Percentiles rank a stretch among this genome's conserved stretches.
phyloP scores from a whole-genome alignment of 1,139 yeast genomes.

The Meyerozyma elateridarum region DNA sequence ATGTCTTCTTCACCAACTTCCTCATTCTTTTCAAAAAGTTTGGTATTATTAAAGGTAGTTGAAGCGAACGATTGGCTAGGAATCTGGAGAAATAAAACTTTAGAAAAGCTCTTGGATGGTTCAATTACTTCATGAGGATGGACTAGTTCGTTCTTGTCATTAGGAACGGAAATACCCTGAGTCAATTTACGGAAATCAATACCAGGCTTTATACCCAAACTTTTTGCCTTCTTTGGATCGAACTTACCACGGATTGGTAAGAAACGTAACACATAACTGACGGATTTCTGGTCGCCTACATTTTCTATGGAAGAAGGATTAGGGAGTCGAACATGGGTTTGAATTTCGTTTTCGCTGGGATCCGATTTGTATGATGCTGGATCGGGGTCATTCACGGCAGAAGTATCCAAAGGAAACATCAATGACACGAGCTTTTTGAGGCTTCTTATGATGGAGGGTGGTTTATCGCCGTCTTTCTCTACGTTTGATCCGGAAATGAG shows the following conservation, averaged over 20 bases:
- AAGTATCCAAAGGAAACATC: constrained; percentile 49
- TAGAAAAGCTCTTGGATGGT: constrained; percentile 51
- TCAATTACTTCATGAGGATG: constrained; percentile 72
- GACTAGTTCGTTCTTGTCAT: constrained; percentile 56
- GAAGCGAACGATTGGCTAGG: constrained; percentile 54
- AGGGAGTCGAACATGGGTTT: constrained; percentile 39
- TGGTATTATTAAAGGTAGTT: constrained; percentile 31
- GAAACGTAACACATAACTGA: constrained; percentile 61
- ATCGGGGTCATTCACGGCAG: constrained; percentile 30
- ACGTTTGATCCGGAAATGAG: constrained; percentile 19
- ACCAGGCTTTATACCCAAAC: constrained; percentile 69
- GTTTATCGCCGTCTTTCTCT: not conserved
- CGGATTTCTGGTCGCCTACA: constrained; percentile 24
- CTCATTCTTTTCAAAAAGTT: constrained; percentile 22
- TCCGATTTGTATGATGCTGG: constrained; percentile 39
- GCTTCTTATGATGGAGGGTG: constrained; percentile 10
- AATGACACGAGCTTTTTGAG: constrained; percentile 32
- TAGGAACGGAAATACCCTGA: constrained; percentile 52
- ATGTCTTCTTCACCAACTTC: constrained; percentile 33
- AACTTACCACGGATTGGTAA: constrained; percentile 77
- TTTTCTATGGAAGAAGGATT: constrained; percentile 16
- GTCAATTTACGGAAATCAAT: constrained; percentile 54
- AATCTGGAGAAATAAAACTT: constrained; percentile 68
- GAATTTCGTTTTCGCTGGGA: constrained; percentile 37
- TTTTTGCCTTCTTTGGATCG: constrained; percentile 57